phyloP scores from a whole-genome alignment of 495 filamentous ascomycete genomes.

The Tuber aestivum region DNA sequence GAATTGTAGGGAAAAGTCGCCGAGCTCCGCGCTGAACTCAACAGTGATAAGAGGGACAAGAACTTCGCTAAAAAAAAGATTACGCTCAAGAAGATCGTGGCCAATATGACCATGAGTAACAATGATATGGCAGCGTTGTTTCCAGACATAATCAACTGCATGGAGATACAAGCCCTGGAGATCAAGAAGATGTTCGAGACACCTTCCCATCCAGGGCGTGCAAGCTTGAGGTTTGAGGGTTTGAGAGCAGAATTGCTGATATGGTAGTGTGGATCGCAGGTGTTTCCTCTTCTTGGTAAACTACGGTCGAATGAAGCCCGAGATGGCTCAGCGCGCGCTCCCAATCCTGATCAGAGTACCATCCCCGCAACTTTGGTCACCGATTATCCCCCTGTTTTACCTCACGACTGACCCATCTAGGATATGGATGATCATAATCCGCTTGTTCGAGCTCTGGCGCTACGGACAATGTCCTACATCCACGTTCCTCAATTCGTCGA shows the following conservation, averaged over 20 bases:
- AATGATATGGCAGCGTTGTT: conserved; percentile 99
- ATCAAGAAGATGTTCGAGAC: conserved; percentile 95
- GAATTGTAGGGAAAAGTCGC: conserved; percentile 86
- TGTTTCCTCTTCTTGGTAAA: conserved; percentile 97
- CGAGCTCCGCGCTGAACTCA: conserved; percentile 90
- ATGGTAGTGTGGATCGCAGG: conserved; percentile 49
- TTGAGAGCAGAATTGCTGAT: conserved; percentile 27
- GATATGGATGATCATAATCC: conserved; percentile 94
- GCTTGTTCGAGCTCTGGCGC: conserved; percentile 81
- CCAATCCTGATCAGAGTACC: conserved; percentile 76
- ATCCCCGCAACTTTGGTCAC: not conserved
- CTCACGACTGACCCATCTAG: conserved; percentile 46
- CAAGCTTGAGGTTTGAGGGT: conserved; percentile 6
- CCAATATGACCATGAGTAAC: conserved; percentile 99
- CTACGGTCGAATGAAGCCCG: conserved; percentile 89
- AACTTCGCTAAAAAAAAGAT: conserved; percentile 96
- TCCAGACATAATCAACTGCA: conserved; percentile 88
- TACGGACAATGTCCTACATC: conserved; percentile 95
- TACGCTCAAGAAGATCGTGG: conserved; percentile 98
- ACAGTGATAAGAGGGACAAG: conserved; percentile 96
- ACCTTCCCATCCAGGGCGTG: not conserved
- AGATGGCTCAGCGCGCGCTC: conserved; percentile 87
- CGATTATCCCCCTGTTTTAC: not conserved
- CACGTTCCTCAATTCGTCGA: conserved; percentile 96
- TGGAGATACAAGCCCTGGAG: conserved; percentile 87